Conservation (phyloP, 2,329 filamentous ascomycete genomes). For the Sporothrix pseudoabietina region DNA sequence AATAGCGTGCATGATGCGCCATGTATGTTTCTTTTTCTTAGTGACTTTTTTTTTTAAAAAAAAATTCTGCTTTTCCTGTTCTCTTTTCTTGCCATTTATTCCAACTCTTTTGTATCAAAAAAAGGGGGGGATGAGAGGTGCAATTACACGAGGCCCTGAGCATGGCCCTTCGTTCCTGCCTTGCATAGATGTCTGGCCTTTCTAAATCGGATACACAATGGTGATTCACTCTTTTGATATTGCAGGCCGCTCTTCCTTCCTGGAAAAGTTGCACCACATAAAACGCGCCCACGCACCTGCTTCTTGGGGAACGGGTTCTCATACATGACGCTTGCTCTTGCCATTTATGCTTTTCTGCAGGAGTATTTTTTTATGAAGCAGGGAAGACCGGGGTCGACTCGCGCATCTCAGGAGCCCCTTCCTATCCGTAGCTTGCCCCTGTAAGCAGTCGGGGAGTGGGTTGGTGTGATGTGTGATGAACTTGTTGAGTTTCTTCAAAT, state of each 20-base stretch:
- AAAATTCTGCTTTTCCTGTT: not conserved
- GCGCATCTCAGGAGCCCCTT: not conserved
- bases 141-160: not conserved
- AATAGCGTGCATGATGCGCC: not conserved
- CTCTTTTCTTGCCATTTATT: too few species aligned
- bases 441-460: constrained; percentile 3
- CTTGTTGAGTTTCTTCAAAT: too few species aligned
- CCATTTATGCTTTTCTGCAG: not conserved
- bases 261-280: too few species aligned
- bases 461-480: constrained; percentile 8
- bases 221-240: not conserved
- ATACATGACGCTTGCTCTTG: not conserved
- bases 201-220: not conserved
- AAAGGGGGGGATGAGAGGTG: not conserved
- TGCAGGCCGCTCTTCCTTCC: not conserved
- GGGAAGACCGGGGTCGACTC: not conserved
- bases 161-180: not conserved
- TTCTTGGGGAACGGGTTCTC: not conserved
- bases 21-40: not conserved
- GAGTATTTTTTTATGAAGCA: not conserved
- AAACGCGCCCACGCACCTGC: not conserved
- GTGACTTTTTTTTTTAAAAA: not conserved
- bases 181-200: not conserved
- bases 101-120: not conserved
- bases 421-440: not conserved